phyloP scores from a whole-genome alignment of 2,329 filamentous ascomycete genomes.

The Aureobasidium melanogenum region DNA sequence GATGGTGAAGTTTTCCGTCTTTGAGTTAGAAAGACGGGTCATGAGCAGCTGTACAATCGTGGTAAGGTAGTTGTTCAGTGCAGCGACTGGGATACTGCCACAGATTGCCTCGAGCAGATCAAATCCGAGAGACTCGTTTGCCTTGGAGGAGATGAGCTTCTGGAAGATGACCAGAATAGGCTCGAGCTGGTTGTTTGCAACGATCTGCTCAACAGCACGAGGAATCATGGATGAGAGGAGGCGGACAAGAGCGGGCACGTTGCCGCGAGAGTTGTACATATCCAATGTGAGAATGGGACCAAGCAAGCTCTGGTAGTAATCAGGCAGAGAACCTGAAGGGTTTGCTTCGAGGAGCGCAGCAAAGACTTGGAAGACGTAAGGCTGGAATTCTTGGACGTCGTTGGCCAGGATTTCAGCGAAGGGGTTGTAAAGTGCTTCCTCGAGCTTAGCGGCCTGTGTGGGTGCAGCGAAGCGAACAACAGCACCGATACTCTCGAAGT shows the following conservation, averaged over 20 bases:
- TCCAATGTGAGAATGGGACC: constrained; percentile 68
- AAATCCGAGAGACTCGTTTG: constrained; percentile 77
- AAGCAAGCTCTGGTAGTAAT: constrained; percentile 72
- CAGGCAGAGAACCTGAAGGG: constrained; percentile 65
- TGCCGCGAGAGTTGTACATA: constrained; percentile 87
- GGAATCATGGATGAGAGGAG: constrained; percentile 78
- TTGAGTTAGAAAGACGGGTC: constrained; percentile 60
- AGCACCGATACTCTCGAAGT: constrained; percentile 90
- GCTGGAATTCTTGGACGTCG: constrained; percentile 87
- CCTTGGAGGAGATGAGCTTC: constrained; percentile 71
- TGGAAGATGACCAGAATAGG: constrained; percentile 94
- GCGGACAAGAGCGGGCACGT: constrained; percentile 82
- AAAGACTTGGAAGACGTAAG: constrained; percentile 93
- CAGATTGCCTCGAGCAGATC: constrained; percentile 81
- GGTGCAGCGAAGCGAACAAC: constrained; percentile 69
- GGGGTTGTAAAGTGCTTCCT: constrained; percentile 71
- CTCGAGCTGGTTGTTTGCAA: constrained; percentile 72
- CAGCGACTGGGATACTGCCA: constrained; percentile 62
- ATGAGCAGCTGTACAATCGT: constrained; percentile 77
- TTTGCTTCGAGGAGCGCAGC: constrained; percentile 84
- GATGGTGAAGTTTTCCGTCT: constrained; percentile 73
- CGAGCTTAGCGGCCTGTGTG: constrained; percentile 62
- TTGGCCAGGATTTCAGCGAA: constrained; percentile 73
- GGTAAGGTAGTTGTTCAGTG: constrained; percentile 67
- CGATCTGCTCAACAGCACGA: constrained; percentile 62